Percentiles rank a stretch among this genome's conserved stretches.
phyloP scores from a whole-genome alignment of 345 rosid species.

The Gossypium raimondii region DNA sequence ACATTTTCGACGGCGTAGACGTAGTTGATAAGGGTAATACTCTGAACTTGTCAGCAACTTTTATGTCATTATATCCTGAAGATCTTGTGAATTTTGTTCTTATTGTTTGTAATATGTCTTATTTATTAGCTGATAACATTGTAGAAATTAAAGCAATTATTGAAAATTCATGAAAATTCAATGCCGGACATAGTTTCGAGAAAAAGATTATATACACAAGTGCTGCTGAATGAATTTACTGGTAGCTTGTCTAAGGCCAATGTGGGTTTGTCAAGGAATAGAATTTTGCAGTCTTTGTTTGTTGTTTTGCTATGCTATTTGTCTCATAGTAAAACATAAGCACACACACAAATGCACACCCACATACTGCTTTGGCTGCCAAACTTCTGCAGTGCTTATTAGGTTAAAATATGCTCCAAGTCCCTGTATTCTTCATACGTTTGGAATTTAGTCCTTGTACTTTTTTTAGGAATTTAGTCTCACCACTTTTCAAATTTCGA shows the following conservation, averaged over 20 bases:
- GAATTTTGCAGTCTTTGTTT: neutral
- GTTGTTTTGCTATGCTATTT: neutral
- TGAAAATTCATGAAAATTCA: neutral
- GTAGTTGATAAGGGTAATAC: slow-evolving; percentile 36
- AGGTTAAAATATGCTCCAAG: no score
- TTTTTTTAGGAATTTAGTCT: no score
- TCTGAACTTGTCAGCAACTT: slow-evolving; percentile 3
- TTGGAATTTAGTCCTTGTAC: no score
- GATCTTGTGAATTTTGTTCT: slow-evolving; percentile 3
- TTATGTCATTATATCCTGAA: neutral
- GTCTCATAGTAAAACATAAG: neutral
- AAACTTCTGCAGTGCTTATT: neutral
- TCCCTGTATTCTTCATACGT: no score
- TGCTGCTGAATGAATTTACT: slow-evolving; percentile 4
- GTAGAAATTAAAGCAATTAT: slow-evolving; percentile 2
- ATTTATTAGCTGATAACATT: slow-evolving; percentile 7
- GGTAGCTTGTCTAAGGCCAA: neutral
- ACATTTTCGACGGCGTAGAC: slow-evolving; percentile 68
- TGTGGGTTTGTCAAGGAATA: neutral
- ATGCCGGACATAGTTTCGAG: neutral
- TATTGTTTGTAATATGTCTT: slow-evolving; percentile 11
- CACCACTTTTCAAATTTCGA: no score
- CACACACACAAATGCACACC: neutral
- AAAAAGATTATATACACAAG: neutral
- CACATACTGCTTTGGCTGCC: neutral